phyloP scores from a whole-genome alignment of 2,329 filamentous ascomycete genomes.

The Zymoseptoria crescenta region DNA sequence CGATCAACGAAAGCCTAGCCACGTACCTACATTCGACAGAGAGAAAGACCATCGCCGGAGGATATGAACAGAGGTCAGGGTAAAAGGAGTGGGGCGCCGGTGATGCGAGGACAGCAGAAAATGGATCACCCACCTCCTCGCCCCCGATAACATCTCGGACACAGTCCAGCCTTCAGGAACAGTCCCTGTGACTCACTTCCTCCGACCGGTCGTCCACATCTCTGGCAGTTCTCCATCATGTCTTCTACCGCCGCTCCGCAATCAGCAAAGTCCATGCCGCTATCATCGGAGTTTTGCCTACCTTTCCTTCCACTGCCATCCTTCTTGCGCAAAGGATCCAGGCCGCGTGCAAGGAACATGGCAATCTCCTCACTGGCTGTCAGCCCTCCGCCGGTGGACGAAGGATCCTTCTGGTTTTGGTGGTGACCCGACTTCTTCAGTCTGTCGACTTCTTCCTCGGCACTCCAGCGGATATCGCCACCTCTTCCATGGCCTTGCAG shows the following conservation, averaged over 20 bases:
- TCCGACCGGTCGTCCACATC: slow-evolving; percentile 7
- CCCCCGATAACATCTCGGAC: slow-evolving; percentile 6
- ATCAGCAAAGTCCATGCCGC: slow-evolving; percentile 16
- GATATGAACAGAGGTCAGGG: background rate
- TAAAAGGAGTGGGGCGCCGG: background rate
- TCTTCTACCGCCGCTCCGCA: slow-evolving; percentile 6
- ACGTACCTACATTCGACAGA: background rate
- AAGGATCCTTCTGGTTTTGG: background rate
- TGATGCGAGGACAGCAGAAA: background rate
- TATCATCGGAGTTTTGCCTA: slow-evolving; percentile 6
- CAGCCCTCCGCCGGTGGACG: background rate
- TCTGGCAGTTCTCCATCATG: slow-evolving; percentile 8
- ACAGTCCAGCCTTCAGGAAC: slow-evolving; percentile 8
- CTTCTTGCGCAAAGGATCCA: slow-evolving; percentile 9
- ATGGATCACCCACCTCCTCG: background rate
- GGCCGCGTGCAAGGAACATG: slow-evolving; percentile 5
- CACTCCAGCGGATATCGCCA: background rate
- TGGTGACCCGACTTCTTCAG: background rate
- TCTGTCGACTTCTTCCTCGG: background rate
- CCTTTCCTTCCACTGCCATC: background rate
- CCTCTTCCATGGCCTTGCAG: background rate
- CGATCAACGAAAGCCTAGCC: background rate
- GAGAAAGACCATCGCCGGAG: background rate
- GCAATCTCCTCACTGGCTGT: slow-evolving; percentile 11
- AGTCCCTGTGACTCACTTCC: slow-evolving; percentile 1